phyloP scores from a whole-genome alignment of 2,329 filamentous ascomycete species.

The Biscogniauxia sp. region DNA sequence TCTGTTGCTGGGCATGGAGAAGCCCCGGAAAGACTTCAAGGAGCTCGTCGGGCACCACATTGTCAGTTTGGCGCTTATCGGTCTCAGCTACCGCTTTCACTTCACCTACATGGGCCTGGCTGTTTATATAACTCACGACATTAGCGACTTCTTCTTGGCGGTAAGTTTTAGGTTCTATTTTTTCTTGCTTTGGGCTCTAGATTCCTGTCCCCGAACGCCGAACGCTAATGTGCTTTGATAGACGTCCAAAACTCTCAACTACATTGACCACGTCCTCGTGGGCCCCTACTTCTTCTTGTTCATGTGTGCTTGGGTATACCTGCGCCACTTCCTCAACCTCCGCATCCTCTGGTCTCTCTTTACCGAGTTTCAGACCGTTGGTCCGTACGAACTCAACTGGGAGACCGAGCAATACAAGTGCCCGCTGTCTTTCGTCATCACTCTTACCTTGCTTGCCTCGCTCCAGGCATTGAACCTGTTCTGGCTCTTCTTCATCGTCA shows the following conservation, averaged over 20 bases:
- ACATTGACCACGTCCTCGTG: conserved; percentile 76
- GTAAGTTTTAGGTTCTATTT: conserved; percentile 47
- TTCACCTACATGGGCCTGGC: conserved; percentile 94
- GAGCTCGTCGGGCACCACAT: conserved; percentile 91
- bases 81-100: conserved; percentile 88
- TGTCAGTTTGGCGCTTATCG: conserved; percentile 81
- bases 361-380: conserved; percentile 71
- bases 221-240: conserved; percentile 35
- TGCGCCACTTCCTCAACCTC: conserved; percentile 82
- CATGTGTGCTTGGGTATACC: conserved; percentile 81
- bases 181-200: not conserved
- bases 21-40: conserved; percentile 91
- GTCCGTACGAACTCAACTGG: conserved; percentile 76
- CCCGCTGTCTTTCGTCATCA: conserved; percentile 65
- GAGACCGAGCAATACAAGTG: conserved; percentile 76
- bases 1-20: conserved; percentile 81
- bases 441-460: conserved; percentile 59
- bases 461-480: conserved; percentile 77
- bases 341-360: conserved; percentile 73
- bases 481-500: conserved; percentile 75
- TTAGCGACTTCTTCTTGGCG: conserved; percentile 93
- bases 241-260: conserved; percentile 91
- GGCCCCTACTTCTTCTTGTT: conserved; percentile 82
- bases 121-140: conserved; percentile 92
- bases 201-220: not conserved